These are phyloP conservation scores for Yamadazyma epiphylla DNA, from an alignment of 1,139 yeast species.

Conservation along the genomic window DNA sequence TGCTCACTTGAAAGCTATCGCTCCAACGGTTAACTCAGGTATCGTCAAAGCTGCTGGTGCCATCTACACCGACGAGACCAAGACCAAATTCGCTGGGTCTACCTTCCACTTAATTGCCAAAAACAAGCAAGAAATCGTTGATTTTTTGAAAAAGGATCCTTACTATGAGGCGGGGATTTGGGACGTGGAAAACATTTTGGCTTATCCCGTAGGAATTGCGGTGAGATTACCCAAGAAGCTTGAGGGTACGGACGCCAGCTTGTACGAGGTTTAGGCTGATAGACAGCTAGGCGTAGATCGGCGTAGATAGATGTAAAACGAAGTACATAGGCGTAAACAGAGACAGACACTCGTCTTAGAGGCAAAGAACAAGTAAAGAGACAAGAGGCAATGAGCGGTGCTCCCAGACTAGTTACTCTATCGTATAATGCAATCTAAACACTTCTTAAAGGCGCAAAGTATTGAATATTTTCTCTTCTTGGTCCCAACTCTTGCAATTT, in stretches of 20 bases:
- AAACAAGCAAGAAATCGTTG: slow-evolving; percentile 58
- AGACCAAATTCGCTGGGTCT: slow-evolving; percentile 68
- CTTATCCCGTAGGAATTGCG: slow-evolving; percentile 52
- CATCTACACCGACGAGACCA: slow-evolving; percentile 45
- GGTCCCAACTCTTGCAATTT: slow-evolving; percentile 44
- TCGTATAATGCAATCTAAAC: too few species aligned
- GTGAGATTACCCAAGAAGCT: slow-evolving; percentile 23
- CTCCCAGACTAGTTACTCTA: too few species aligned
- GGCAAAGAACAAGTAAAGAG: too few species aligned
- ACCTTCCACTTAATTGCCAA: slow-evolving; percentile 61
- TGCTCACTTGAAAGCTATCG: slow-evolving; percentile 55
- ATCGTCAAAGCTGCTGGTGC: slow-evolving; percentile 65
- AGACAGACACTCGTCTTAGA: too few species aligned
- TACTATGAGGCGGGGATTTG: slow-evolving; percentile 68
- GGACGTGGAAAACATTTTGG: slow-evolving; percentile 64
- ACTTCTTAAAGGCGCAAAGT: slow-evolving; percentile 34
- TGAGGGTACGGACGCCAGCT: slow-evolving; percentile 22
- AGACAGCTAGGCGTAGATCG: too few species aligned
- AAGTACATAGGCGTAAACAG: too few species aligned
- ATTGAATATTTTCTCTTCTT: slow-evolving; percentile 40
- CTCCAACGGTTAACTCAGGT: slow-evolving; percentile 48
- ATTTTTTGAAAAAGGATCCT: slow-evolving; percentile 58
- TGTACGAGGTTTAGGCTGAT: too few species aligned
- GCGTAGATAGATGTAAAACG: too few species aligned
- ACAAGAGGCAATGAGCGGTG: too few species aligned